Evolutionary conservation across 1,284 basidiomycete species (phyloP), one percentile per base, ranked within the genome.

Genomic region (Pascua guehoae): DNA sequence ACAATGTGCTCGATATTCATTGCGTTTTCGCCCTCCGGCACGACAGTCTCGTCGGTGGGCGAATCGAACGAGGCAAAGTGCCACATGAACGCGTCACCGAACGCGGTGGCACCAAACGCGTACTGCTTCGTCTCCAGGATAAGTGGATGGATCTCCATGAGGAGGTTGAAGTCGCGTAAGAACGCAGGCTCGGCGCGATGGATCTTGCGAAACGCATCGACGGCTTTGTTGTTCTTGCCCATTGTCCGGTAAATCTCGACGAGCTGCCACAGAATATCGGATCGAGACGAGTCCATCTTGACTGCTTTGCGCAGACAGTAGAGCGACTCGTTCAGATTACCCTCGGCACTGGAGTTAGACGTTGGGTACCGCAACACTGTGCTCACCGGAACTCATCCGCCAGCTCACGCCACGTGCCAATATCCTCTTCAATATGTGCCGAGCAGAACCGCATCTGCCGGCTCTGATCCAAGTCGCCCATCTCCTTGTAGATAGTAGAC

Each of bases 261-360:
- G 2, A 92, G 85, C 65, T 98, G 92, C 91, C 91, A 97, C 24
- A 95, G 82, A 1, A 89, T 87, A 58, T 89, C 86, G 10, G 91
- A 82, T 62, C 97, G 93, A 5, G 82, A 81, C 7, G 88, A 87
- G 68, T 94, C 88, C 32, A 89, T 80, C 61, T 83, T 86, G 68
- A 88, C 85, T 0, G 90, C 85, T 70, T 97, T 94, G 0, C 87
- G 82, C 67, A 89, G 89, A 71, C 95, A 98, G 72, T 98, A 97
- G 36, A 96, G 78, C 0, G 92, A 89, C 75, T 98, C 92, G 54
- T 91, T 86, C 46, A 84, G 82, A 58, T 86, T 85, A 4, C 86
- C 88, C 36, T 85, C 74, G 8, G 84, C 83, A 62, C 89, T 88
- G 64, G 51, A 54, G 58, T 56, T 24, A 60, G 61, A 9, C n/a